phyloP scores from a whole-genome alignment of 1,284 basidiomycete genomes.

The Amylostereum areolatum region DNA sequence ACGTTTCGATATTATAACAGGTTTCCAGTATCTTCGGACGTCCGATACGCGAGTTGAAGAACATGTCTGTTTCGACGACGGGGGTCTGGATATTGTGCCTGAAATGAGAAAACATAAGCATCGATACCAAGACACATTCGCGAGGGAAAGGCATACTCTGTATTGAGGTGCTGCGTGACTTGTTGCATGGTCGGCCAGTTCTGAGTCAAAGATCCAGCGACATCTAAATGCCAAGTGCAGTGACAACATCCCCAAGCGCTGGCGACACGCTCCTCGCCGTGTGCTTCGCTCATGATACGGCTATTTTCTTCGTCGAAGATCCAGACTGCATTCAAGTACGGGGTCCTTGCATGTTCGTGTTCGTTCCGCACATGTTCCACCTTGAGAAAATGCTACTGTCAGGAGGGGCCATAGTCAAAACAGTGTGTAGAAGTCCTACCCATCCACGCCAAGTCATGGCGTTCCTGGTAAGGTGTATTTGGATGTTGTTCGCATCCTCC shows the following conservation, averaged over 20 bases:
- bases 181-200: not conserved
- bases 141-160: not conserved
- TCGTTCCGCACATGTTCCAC: not conserved
- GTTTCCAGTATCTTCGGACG: not conserved
- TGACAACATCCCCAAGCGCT: not conserved
- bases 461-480: no score
- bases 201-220: not conserved
- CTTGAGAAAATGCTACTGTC: not conserved
- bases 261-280: not conserved
- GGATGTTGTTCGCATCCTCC: no score
- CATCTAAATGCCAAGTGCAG: not conserved
- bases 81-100: no score
- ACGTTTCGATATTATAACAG: no score
- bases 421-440: not conserved
- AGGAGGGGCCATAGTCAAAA: not conserved
- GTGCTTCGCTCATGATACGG: not conserved
- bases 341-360: not conserved
- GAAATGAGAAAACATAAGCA: no score
- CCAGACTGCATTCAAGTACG: not conserved
- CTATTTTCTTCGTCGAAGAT: not conserved
- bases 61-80: not conserved
- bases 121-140: no score
- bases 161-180: not conserved
- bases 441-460: not conserved
- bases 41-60: not conserved